Base-by-base conservation (phyloP, 2,329 filamentous ascomycete genomes). In the Corniculantispora saksenae region DNA sequence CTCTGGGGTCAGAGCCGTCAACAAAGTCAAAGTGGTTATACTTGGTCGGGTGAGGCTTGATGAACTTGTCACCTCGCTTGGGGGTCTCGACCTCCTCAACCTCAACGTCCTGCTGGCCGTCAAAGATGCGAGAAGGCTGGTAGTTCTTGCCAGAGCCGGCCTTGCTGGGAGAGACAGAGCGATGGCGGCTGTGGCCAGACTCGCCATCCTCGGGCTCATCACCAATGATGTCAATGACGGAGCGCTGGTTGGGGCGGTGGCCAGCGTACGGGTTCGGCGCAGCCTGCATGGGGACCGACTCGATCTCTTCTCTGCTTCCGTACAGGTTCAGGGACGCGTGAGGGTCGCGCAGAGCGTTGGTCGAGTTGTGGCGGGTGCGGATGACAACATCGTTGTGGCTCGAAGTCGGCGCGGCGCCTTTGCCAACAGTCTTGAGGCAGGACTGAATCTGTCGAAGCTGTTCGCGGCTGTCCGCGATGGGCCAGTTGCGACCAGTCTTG, bases 401-500 rank as follows among this genome's bases (percentile, higher is more conserved):
- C 57, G 76, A 74, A 43, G 76, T 71, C 9, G 72, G 70, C 23
- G 70, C 62, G n/a, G 74, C 72, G 50, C 68, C 63, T 65, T 74
- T 77, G 65, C 80, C 80, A n/a, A 79, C 76, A 47, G 80, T 77
- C 71, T 85, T 84, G 71, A 87, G 80, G 68, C 84, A 89, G 58
- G 81, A 83, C 68, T 85, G 82, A 72, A 97, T 92, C 72, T 97
- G 81, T 72, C 88, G 89, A 70, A 90, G 84, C 80, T 98, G 94
- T 62, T 97, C 93, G 72, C 87, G 87, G 74, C 90, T 91, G 75
- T 97, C 93, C 70, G 89, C 88, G 74, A 99, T 96, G 63, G 95
- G 95, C 95, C 95, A 99, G 79, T 95, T 97, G 76, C 91, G 91
- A 64, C 92, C 92, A 62, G 91, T 90, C 75, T 89, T 90, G 72